phyloP scores from a whole-genome alignment of 2,329 filamentous ascomycete genomes.

The Paraphoma chrysanthemicola region DNA sequence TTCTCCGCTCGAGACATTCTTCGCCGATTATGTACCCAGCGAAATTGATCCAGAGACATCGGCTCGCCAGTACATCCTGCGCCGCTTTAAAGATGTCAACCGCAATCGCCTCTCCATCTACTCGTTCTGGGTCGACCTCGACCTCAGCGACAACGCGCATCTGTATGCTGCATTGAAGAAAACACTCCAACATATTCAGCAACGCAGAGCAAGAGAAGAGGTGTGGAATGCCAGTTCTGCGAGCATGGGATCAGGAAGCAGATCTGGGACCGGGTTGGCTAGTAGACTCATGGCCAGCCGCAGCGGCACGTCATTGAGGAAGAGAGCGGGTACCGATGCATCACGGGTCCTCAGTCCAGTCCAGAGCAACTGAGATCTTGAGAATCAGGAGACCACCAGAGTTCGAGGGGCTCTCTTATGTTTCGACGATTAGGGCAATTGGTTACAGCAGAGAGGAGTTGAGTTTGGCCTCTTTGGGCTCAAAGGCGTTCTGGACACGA shows the following conservation, averaged over 20 bases:
- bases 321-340: conserved; percentile 2
- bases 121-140: conserved; percentile 46
- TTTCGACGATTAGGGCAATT: no score
- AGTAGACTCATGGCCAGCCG: conserved; percentile 7
- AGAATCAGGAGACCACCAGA: not conserved
- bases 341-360: conserved; percentile 1
- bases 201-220: conserved; percentile 35
- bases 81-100: conserved; percentile 42
- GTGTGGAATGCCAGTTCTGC: conserved; percentile 27
- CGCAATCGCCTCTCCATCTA: conserved; percentile 39
- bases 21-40: conserved; percentile 33
- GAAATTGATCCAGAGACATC: conserved; percentile 32
- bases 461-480: no score
- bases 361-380: not conserved
- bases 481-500: no score
- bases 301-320: conserved; percentile 1
- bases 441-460: no score
- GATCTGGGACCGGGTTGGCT: conserved; percentile 6
- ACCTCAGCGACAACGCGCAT: conserved; percentile 44
- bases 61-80: conserved; percentile 40
- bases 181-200: conserved; percentile 41
- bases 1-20: conserved; percentile 36
- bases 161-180: conserved; percentile 45
- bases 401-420: not conserved
- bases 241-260: conserved; percentile 4